These are phyloP conservation scores for Russula foetens DNA, from an alignment of 768 basidiomycete genomes.

Conservation along the genomic window DNA sequence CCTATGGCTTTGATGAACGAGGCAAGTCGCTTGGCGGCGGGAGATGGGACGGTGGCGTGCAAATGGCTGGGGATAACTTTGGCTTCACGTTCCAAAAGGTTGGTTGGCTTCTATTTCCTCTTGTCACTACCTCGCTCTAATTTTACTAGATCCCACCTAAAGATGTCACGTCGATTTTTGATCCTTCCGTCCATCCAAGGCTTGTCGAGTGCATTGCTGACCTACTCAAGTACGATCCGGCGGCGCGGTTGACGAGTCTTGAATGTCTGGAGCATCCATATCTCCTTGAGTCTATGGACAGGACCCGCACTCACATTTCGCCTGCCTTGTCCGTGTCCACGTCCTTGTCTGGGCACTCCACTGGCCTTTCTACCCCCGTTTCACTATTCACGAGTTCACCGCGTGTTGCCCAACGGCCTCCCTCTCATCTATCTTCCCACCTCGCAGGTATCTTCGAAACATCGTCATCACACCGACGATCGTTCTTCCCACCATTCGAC, in stretches of 20 bases:
- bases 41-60: conserved; percentile 75
- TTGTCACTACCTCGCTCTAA: conserved; percentile 6
- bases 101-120: conserved; percentile 23
- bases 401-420: conserved; percentile 10
- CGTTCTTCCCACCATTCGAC: conserved; percentile 13
- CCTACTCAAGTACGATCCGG: conserved; percentile 88
- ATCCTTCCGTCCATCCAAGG: conserved; percentile 64
- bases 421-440: conserved; percentile 13
- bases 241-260: conserved; percentile 72
- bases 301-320: conserved; percentile 4
- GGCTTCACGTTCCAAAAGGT: conserved; percentile 92
- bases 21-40: conserved; percentile 77
- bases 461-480: conserved; percentile 18
- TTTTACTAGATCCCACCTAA: conserved; percentile 49
- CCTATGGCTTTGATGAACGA: conserved; percentile 70
- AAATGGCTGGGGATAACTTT: conserved; percentile 68
- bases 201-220: conserved; percentile 90
- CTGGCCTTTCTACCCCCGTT: conserved; percentile 15
- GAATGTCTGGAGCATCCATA: conserved; percentile 88
- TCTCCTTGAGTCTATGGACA: conserved; percentile 65
- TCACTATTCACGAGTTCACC: conserved; percentile 18
- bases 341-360: conserved; percentile 33
- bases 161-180: conserved; percentile 68
- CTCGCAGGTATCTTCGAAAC: conserved; percentile 4
- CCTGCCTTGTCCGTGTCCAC: conserved; percentile 16